Percentiles rank a stretch among this genome's conserved stretches.
phyloP scores from a whole-genome alignment of 2,329 filamentous ascomycete genomes.

The Tolypocladium tundrense region DNA sequence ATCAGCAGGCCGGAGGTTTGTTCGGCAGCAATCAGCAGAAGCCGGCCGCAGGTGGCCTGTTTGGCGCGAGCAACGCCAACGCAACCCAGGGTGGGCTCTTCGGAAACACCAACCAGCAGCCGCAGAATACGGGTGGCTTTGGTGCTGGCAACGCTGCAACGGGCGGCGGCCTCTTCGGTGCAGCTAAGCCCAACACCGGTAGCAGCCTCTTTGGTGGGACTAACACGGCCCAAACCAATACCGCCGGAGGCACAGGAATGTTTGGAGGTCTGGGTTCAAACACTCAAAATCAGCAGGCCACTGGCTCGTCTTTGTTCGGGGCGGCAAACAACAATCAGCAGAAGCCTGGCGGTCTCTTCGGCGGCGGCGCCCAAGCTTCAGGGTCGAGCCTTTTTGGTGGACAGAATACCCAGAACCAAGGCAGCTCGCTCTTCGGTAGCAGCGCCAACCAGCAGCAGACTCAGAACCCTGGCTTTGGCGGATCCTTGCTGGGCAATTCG shows the following conservation, averaged over 20 bases:
- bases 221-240: slow-evolving; percentile 22
- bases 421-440: slow-evolving; percentile 33
- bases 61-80: slow-evolving; percentile 19
- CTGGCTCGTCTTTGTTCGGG: slow-evolving; percentile 42
- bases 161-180: slow-evolving; percentile 28
- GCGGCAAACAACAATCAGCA: slow-evolving; percentile 22
- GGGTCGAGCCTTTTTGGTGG: slow-evolving; percentile 45
- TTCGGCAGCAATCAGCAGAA: slow-evolving; percentile 36
- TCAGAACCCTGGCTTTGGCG: slow-evolving; percentile 30
- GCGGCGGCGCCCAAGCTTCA: slow-evolving; percentile 31
- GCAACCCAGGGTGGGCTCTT: slow-evolving; percentile 33
- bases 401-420: slow-evolving; percentile 33
- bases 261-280: slow-evolving; percentile 30
- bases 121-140: slow-evolving; percentile 24
- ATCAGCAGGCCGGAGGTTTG: slow-evolving; percentile 25
- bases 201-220: slow-evolving; percentile 30
- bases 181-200: slow-evolving; percentile 21
- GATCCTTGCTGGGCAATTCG: slow-evolving; percentile 49
- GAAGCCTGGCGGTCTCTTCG: slow-evolving; percentile 41
- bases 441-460: slow-evolving; percentile 38
- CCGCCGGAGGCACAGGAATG: slow-evolving; percentile 27
- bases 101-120: slow-evolving; percentile 31
- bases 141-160: slow-evolving; percentile 16
- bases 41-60: slow-evolving; percentile 21
- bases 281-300: slow-evolving; percentile 25